phyloP scores from a whole-genome alignment of 2,329 filamentous ascomycete species.

The Rosellinia necatrix region DNA sequence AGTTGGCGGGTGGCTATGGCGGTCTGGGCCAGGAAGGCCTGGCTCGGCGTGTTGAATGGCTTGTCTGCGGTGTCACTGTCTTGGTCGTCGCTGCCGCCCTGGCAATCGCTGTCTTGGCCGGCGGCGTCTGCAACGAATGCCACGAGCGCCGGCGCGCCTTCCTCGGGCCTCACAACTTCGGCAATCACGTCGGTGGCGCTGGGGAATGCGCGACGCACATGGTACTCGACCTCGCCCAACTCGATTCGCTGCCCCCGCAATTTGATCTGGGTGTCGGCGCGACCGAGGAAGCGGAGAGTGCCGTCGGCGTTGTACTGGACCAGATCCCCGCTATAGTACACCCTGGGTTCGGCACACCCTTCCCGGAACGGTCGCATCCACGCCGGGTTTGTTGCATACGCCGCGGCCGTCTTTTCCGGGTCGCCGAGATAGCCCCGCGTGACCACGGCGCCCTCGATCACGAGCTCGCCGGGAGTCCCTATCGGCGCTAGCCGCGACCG shows the following conservation, averaged over 20 bases:
- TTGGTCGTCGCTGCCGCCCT: no score
- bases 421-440: slow-evolving; percentile 49
- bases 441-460: slow-evolving; percentile 39
- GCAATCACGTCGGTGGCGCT: slow-evolving; percentile 10
- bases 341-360: not conserved
- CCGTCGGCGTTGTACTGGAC: slow-evolving; percentile 34
- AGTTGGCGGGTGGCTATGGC: not conserved
- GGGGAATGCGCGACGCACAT: slow-evolving; percentile 1
- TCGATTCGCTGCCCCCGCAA: slow-evolving; percentile 26
- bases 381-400: not conserved
- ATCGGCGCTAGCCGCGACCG: slow-evolving; percentile 28
- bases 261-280: slow-evolving; percentile 21
- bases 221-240: slow-evolving; percentile 23
- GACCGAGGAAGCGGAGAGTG: slow-evolving; percentile 29
- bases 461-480: slow-evolving; percentile 31
- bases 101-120: no score
- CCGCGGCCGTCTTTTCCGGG: slow-evolving; percentile 4
- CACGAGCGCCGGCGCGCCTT: not conserved
- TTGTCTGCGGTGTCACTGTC: not conserved
- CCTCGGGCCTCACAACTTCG: slow-evolving; percentile 4
- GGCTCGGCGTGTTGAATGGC: not conserved
- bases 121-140: slow-evolving; percentile 7
- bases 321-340: slow-evolving; percentile 34
- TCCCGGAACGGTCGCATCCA: slow-evolving; percentile 11
- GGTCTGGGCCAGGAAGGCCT: slow-evolving; percentile 16